Evolutionary conservation across 305 asterid species (phyloP).

Genomic region (Fraxinus dipetala): DNA sequence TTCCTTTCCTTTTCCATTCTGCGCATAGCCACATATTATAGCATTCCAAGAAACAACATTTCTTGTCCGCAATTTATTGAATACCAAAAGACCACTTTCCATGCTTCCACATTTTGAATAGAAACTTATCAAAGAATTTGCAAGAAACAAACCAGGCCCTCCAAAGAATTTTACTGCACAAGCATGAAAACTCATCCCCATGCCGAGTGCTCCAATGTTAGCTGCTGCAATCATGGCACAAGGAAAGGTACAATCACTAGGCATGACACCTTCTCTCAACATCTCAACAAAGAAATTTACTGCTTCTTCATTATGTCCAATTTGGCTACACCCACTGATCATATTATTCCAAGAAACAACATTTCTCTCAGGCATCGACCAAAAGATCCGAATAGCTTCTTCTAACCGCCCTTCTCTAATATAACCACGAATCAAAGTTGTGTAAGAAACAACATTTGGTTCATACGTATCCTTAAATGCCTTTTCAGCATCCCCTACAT

Average conservation of each 20-base stretch:
- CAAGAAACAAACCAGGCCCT: constrained; percentile 37
- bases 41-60: constrained; percentile 71
- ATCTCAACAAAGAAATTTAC: constrained; percentile 53
- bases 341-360: constrained; percentile 70
- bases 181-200: constrained; percentile 75
- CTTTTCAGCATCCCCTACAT: constrained; percentile 35
- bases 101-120: constrained; percentile 74
- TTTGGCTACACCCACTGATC: constrained; percentile 66
- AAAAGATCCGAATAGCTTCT: constrained; percentile 49
- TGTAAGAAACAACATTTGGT: constrained; percentile 72
- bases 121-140: constrained; percentile 62
- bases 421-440: constrained; percentile 61
- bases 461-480: constrained; percentile 47
- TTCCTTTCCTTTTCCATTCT: constrained; percentile 56
- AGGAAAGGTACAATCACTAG: constrained; percentile 53
- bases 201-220: constrained; percentile 63
- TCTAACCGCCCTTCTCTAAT: constrained; percentile 47
- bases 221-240: constrained; percentile 62
- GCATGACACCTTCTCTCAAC: constrained; percentile 56
- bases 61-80: constrained; percentile 34
- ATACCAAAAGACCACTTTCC: constrained; percentile 48
- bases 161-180: constrained; percentile 74
- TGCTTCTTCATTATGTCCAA: constrained; percentile 66
- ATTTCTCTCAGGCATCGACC: constrained; percentile 57
- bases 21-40: constrained; percentile 62